Evolutionary conservation across 2,329 filamentous ascomycete species (phyloP), one percentile per base, ranked within the genome.

Genomic region (Bisporella sp.): DNA sequence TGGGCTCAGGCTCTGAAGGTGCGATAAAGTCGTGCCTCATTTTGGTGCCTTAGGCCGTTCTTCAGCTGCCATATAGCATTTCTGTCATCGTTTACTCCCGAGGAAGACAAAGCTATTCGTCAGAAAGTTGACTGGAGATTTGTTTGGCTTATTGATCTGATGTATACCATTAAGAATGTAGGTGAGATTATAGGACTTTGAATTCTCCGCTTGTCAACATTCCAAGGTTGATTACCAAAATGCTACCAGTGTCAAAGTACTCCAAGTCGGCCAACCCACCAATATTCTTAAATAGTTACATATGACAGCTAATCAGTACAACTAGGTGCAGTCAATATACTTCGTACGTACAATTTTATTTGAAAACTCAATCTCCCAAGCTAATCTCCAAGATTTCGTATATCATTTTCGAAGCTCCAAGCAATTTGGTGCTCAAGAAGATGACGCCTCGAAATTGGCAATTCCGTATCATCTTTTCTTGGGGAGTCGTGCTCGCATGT

Each of bases 81-180:
- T 45, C 61, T 72, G 3, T 62, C 64, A 2, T 63, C 66, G 0
- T 73, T 73, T 51, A 66, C 63, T 5, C 61, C 64, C 0, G 65
- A 67, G 44, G 69, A 73, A 45, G 69, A 70, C 45, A 63, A 59
- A 32, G 51, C 55, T 1, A 69, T 72, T 52, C 68, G 69, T 62
- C 57, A 62, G 45, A 73, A 73, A 53, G 69, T 73, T 4, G 64
- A 71, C 46, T 50, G 56, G 44, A 59, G 64, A 7, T 70, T 72
- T 49, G 51, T 69, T 5, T 53, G 64, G 12, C 57, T 73, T 6
- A 70, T 72, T 39, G 69, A 66, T 1, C 49, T 70, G 5, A 68
- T 71, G 59, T 72, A 68, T 53, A 64, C 72, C 57, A 66, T 73
- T 46, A 73, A 73, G 46, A 65, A 68, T 52, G 65, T 68, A 48